Evolutionary conservation across 2,329 filamentous ascomycete genomes (phyloP), one percentile per base, ranked within the genome.

Genomic region (Alternaria sp.): DNA sequence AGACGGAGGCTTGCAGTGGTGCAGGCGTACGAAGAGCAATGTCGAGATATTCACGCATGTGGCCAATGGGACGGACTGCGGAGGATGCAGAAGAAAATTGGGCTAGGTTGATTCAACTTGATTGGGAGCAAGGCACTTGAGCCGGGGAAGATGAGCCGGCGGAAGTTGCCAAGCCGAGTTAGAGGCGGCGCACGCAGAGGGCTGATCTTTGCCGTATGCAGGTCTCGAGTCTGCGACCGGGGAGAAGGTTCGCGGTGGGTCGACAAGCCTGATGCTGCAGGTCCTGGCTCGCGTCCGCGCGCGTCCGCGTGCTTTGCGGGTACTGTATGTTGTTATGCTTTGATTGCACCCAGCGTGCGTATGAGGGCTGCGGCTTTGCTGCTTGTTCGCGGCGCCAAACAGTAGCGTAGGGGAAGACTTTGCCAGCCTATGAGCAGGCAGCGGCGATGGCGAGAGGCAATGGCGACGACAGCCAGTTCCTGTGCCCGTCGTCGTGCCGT

Each of bases 91-190:
- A 54, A 66, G 60, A 43, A 45, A 55, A 41, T 57, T 53, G 51
- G 53, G 58, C 41, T 47, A 50, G 44, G 55, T 50, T 64, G 61
- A 61, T 66, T 70, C 41, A 50, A 37, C 51, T 50, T 64, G 61
- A 61, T 66, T 71, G 65, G 67, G 62, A 59, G 66, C 64, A 63
- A 59, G 58, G 61, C 57, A 61, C 66, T 60, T 66, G 63, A 68
- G 60, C 65, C 71, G 71, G 71, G 72, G 70, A 69, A 67, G 45
- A 57, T 64, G 59, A 63, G 67, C 72, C 70, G 70, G 45, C 66
- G 61, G 70, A 46, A 63, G 43, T 54, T 58, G 51, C 50, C 64
- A 54, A 18, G 56, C 45, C 20, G 15, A 60, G 37, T 33, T 55
- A 55, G 47, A 41, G 45, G 50, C 23, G 44, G 46, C 65, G 60